Base-by-base conservation (phyloP, 2,329 filamentous ascomycete genomes). In the Curvularia hawaiiensis region DNA sequence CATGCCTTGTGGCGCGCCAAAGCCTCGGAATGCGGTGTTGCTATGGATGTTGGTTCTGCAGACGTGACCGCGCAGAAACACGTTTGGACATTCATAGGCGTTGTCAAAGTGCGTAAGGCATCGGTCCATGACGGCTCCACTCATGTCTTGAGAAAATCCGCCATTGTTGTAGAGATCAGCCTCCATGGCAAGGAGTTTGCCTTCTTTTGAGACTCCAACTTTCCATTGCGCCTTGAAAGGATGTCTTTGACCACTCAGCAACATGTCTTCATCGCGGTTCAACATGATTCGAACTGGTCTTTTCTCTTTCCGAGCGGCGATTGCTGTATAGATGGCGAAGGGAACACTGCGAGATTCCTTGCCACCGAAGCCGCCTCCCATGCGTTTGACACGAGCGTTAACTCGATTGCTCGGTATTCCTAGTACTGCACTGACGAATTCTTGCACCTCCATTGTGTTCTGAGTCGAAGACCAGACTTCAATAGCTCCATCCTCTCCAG, bases 11-110 rank as follows among this genome's bases (percentile, higher is more conserved):
- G 94, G 94, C 0, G 94, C 94, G 58, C 94, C 94, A 66, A 98
- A 98, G 0, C 94, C 94, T 67, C 94, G 88, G 82, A 97, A 98
- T 0, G 94, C 94, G 4, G 92, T 97, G 77, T 98, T 98, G 4
- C 92, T 96, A 78, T 98, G 91, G 0, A 92, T 98, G 73, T 98
- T 98, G 0, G 94, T 98, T 78, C 89, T 93, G 81, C 91, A 96
- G 31, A 96, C 79, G 45, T 91, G 86, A 4, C 94, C 94, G 11
- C 92, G 88, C n/a, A 97, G 85, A 66, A 89, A 79, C 16, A 96
- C 83, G 67, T 96, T 92, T 0, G 94, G 92, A 52, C 96, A 91
- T 51, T 87, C 85, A 78, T 98, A 98, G 66, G 91, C 93, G 46
- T 90, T 89, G 69, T 98, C 95, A 43, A 90, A 86, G 76, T 98